Evolutionary conservation across 2,329 filamentous ascomycete genomes (phyloP), one percentile per base, ranked within the genome.

Genomic region (Emergomyces africanus): DNA sequence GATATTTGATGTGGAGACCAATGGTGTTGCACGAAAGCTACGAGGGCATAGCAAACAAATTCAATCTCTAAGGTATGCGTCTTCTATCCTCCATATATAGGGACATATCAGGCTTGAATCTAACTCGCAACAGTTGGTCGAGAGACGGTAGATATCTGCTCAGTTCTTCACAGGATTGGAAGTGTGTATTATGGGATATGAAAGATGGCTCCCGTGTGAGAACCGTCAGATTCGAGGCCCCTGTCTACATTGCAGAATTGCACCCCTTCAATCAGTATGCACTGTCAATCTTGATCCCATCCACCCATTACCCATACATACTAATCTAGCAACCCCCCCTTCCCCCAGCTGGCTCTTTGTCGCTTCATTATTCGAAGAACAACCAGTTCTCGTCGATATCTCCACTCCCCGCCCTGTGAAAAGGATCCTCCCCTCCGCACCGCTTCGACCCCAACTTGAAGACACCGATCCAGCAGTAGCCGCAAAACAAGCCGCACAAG

Each of bases 1-100:
- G 59, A 88, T 99, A 53, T 99, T 95, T 81, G 94, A 99, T 70
- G 84, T 97, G 55, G 95, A 99, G 75, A 99, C 95, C 10, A 95
- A 95, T 80, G 92, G 94, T 42, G 89, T 97, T 4, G 94, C 94
- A 60, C 87, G 90, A 69, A 99, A 97, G 75, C 79, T 99, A 63
- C 85, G 90, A 64, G 94, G 92, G 14, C 94, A 99, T 75, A 95
- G 89, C 56, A 86, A 89, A 69, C 92, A 94, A 70, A 91, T 99
- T 60, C 92, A 95, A 66, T 96, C 89, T 57, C 75, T 99, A 61
- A 95, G 78, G 78, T 78, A 72, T 28, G 63, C 42, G 28, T 44
- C 35, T 44, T 51, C 12, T 3, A 15, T 44, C 15, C 20, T 55
- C 15, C 15, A 23, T 5, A 28, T 46, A 9, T 25, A 10, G 15